Base-by-base conservation (phyloP, 108 stramenopile genomes). In the Fragilaria crotonensis region DNA sequence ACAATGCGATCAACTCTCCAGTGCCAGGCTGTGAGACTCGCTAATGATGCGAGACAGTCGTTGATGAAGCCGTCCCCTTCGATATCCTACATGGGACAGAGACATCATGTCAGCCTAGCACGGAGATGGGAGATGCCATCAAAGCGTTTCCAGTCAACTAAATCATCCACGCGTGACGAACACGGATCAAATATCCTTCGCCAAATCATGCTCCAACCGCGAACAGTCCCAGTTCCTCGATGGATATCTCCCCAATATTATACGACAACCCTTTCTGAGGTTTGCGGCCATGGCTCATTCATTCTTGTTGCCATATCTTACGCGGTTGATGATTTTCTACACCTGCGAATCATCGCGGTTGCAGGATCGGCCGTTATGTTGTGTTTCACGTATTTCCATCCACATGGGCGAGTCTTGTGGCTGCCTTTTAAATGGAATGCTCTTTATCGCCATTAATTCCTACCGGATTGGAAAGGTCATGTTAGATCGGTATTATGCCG, bases 371-470 rank as follows among this genome's bases (percentile, higher is more conserved):
- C 81, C 0, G 72, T 73, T 55, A 93, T 93, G 87, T 57, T 87
- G 19, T 59, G 84, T 9, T 93, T 93, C 67, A 70, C 87, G 0
- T 93, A 93, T 71, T 89, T 87, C 73, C 91, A 93, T 75, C 91
- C 91, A 0, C 85, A 93, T 52, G 91, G 91, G 25, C 67, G 84
- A 29, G 72, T 85, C 0, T 54, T 93, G 22, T 93, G 91, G 91
- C 58, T 93, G 18, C 91, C 91, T 4, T 79, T 85, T 59, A 80
- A 85, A 44, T 93, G 91, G 91, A 93, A 93, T 54, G 31, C 68
- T 21, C 55, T 93, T 93, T 54, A 89, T 87, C 45, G 72, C 67
- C 5, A 68, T 93, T 20, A 93, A 93, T 52, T 56, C 62, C 0
- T 89, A 83, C 50, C 71, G 85, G 21, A 75, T 93, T 47, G 77